phyloP scores from a whole-genome alignment of 345 rosid genomes.

The Arabis alpina region DNA sequence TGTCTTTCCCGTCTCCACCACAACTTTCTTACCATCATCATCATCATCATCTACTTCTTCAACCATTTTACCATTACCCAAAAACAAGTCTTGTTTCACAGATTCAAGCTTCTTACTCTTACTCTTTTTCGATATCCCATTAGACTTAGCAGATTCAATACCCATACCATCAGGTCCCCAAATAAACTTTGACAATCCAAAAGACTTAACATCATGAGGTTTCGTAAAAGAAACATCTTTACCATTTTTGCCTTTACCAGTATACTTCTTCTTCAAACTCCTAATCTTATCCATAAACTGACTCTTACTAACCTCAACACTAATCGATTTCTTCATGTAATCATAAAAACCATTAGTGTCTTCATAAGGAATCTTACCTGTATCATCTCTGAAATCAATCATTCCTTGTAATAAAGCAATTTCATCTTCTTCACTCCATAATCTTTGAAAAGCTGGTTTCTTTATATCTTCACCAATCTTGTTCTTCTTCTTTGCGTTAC shows the following conservation, averaged over 20 bases:
- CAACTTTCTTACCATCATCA: neutral
- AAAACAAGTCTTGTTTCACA: constrained; percentile 36
- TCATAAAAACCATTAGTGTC: constrained; percentile 47
- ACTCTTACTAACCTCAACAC: constrained; percentile 43
- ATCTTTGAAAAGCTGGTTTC: constrained; percentile 40
- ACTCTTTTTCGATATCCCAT: constrained; percentile 29
- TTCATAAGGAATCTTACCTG: constrained; percentile 38
- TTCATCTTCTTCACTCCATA: constrained; percentile 62
- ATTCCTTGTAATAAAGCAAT: constrained; percentile 47
- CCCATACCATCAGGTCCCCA: constrained; percentile 50
- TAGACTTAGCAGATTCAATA: constrained; percentile 31
- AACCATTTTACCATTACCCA: constrained; percentile 18
- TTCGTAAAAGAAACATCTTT: too few species aligned
- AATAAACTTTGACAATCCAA: constrained; percentile 40
- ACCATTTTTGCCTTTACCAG: too few species aligned
- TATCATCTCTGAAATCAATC: constrained; percentile 42
- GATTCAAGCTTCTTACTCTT: constrained; percentile 32
- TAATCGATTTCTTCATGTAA: constrained; percentile 42
- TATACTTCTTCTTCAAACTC: constrained; percentile 10
- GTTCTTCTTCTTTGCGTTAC: constrained; percentile 19
- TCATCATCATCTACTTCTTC: neutral
- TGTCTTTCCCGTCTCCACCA: neutral
- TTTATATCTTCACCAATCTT: constrained; percentile 27
- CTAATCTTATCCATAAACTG: constrained; percentile 55
- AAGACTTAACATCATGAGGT: neutral